Evolutionary conservation across 345 rosid species (phyloP).

Genomic region (Eucalyptus brandiana): DNA sequence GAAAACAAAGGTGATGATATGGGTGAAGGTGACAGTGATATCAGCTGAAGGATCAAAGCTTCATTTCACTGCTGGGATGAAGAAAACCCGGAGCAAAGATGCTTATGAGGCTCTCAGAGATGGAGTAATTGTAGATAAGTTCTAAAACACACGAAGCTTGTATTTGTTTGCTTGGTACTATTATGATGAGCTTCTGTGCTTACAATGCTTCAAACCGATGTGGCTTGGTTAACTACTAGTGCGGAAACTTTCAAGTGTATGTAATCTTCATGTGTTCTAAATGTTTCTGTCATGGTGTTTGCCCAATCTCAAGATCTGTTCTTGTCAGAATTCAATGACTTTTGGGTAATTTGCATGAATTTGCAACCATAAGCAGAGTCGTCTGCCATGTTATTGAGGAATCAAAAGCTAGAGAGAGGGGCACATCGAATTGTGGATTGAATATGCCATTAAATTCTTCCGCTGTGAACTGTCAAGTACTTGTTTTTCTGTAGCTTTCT

Average conservation of each 20-base stretch:
- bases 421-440: neutral
- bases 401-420: neutral
- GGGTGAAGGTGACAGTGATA: conserved; percentile 72
- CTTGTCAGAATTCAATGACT: neutral
- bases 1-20: conserved; percentile 79
- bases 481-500: neutral
- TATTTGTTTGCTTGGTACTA: neutral
- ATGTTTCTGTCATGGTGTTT: neutral
- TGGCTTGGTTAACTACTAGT: neutral
- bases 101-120: conserved; percentile 75
- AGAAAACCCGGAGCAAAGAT: conserved; percentile 58
- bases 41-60: conserved; percentile 59
- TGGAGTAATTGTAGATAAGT: conserved; percentile 65
- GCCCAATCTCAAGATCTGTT: neutral
- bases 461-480: neutral
- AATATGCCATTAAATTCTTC: neutral
- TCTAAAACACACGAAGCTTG: conserved; percentile 13
- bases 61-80: conserved; percentile 77
- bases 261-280: neutral
- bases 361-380: neutral
- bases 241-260: neutral
- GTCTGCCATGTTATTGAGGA: neutral
- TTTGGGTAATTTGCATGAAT: neutral
- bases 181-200: neutral
- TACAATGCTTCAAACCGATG: neutral